Conservation (phyloP, 805 yeast genomes). For the Saturnispora quitensis region DNA sequence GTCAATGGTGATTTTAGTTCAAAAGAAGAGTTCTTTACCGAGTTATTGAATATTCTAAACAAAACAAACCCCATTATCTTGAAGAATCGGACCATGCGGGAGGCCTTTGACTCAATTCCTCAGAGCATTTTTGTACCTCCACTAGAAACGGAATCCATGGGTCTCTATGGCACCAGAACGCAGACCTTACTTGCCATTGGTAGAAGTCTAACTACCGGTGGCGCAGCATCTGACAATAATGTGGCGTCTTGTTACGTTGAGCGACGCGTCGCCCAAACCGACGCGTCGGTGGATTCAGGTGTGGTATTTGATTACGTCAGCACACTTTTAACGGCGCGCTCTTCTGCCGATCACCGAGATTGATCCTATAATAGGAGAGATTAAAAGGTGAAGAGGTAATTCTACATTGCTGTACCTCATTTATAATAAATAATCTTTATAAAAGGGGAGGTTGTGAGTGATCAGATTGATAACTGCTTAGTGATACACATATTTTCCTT, state of each 20-base stretch:
- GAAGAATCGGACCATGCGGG: background rate
- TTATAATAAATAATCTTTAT: background rate
- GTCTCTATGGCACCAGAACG: conserved; percentile 12
- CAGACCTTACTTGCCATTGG: conserved; percentile 11
- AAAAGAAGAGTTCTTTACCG: conserved; percentile 36
- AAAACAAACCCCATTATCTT: conserved; percentile 26
- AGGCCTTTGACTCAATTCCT: conserved; percentile 1
- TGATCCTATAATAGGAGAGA: background rate
- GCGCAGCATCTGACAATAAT: background rate
- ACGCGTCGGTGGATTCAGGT: background rate
- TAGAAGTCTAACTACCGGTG: background rate
- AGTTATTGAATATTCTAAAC: conserved; percentile 48
- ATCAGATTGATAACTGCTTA: background rate
- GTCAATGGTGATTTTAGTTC: conserved; percentile 10
- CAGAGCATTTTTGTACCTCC: conserved; percentile 9
- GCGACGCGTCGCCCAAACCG: background rate
- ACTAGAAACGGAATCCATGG: background rate
- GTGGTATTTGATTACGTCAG: background rate
- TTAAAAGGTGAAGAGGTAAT: background rate
- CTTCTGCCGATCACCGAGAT: conserved; percentile 1
- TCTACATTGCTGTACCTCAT: background rate
- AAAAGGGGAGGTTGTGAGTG: background rate
- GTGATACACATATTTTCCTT: background rate
- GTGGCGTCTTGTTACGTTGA: background rate
- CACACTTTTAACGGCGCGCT: background rate